Evolutionary conservation across 2,329 filamentous ascomycete species (phyloP), one percentile per base, ranked within the genome.

Genomic region (Thelonectria blattea): DNA sequence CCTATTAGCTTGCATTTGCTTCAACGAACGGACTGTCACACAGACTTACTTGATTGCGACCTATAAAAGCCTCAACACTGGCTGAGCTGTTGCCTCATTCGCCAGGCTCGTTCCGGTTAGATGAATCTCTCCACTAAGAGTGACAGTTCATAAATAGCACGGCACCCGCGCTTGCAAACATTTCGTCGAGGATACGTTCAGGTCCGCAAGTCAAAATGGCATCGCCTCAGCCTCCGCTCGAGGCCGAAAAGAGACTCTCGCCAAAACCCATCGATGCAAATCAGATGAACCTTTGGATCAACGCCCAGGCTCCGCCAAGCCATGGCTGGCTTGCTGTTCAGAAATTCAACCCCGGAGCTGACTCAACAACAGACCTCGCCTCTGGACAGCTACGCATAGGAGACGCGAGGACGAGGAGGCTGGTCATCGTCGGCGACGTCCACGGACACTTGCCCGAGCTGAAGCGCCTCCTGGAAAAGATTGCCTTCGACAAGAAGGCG

Each of bases 401-500:
- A 17, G 41, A 50, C 14, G 2, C 43, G 22, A 50, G 41, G 39
- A 56, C 54, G 10, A 48, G 52, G 51, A 64, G 63, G 34, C 32
- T 70, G 1, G 42, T 97, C n/a, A 82, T 97, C 57, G 81, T 97
- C 27, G 93, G 93, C 48, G 93, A 97, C 76, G 91, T 97, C 1
- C 93, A 97, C 76, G 93, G 93, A 12, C 93, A 93, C 76, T 85
- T 85, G 62, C 72, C 83, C 9, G 85, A 92, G 62, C 79, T 91
- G 73, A 76, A 80, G 71, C 73, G 80, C 14, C 80, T 97, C 5
- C 80, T 97, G 9, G 72, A 82, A 4, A 88, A 91, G 69, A 78
- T 90, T 12, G 74, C 80, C n/a, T 93, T 92, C 73, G 75, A 87
- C 52, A 66, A 17, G 6, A 8, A 22, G 0, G 48, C 61, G 10